Conservation (phyloP, 139 green algal species). For the Diplosphaera chodatii region DNA sequence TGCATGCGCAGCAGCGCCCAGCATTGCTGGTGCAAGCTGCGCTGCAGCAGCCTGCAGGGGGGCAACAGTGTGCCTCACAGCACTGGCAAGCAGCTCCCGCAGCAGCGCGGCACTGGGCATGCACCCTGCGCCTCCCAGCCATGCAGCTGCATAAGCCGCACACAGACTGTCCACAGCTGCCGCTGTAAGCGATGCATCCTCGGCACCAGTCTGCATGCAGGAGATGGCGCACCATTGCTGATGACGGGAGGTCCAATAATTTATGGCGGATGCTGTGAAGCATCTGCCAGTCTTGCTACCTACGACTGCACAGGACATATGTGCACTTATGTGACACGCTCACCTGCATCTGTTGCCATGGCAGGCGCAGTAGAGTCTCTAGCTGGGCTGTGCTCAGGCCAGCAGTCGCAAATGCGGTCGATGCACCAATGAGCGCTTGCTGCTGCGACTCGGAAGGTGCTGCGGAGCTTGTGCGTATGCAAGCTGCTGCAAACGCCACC, state of each 20-base stretch:
- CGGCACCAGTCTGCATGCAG: background rate
- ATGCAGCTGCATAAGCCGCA: background rate
- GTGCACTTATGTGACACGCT: too few relatives aligned
- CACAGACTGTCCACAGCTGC: background rate
- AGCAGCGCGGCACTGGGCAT: background rate
- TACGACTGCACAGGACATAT: too few relatives aligned
- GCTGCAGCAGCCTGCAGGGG: conserved; percentile 3
- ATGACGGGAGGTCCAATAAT: too few relatives aligned
- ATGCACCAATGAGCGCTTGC: background rate
- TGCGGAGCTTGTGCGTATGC: background rate
- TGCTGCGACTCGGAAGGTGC: too few relatives aligned
- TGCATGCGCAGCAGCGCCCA: background rate
- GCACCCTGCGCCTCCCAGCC: background rate
- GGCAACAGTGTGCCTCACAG: conserved; percentile 1
- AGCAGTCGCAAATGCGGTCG: background rate
- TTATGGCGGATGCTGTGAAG: too few relatives aligned
- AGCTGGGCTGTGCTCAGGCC: conserved; percentile 5
- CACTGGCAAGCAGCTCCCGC: background rate
- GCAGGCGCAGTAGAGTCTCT: conserved; percentile 12
- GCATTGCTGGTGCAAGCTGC: background rate
- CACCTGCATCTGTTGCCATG: conserved; percentile 8
- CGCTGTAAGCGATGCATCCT: background rate
- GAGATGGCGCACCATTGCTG: too few relatives aligned
- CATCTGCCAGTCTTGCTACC: too few relatives aligned
- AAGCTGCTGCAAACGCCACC: background rate